These are phyloP conservation scores for Albatrellus ellisii DNA, from an alignment of 768 basidiomycete genomes.

Conservation along the genomic window DNA sequence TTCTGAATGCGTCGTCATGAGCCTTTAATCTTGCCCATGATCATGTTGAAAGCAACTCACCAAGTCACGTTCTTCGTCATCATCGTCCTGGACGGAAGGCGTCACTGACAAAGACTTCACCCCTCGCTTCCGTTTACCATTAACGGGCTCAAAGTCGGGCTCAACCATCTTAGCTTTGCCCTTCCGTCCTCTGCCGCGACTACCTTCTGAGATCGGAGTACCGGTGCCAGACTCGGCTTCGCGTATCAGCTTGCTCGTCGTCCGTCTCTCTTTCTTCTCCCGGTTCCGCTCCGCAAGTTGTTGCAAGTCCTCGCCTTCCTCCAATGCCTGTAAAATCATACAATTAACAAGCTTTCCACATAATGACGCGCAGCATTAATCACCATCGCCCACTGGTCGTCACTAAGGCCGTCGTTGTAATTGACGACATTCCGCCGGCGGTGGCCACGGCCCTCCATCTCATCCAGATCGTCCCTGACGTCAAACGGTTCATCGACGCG, in stretches of 20 bases:
- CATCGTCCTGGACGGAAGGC: conserved; percentile 60
- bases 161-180: conserved; percentile 40
- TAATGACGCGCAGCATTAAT: conserved; percentile 14
- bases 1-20: conserved; percentile 34
- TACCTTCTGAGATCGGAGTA: conserved; percentile 49
- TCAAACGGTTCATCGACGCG: conserved; percentile 75
- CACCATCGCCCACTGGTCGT: conserved; percentile 88
- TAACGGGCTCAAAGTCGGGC: conserved; percentile 21
- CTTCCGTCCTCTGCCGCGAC: conserved; percentile 42
- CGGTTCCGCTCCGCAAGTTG: conserved; percentile 55
- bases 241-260: conserved; percentile 33
- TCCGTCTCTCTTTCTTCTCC: conserved; percentile 45
- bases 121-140: conserved; percentile 64
- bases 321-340: conserved; percentile 38
- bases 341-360: neutral
- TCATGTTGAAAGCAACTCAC: conserved; percentile 25
- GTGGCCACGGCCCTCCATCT: conserved; percentile 72
- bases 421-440: conserved; percentile 73
- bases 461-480: conserved; percentile 43
- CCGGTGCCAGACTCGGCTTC: conserved; percentile 36
- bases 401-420: conserved; percentile 89
- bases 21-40: neutral
- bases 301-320: conserved; percentile 71
- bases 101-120: conserved; percentile 66
- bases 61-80: conserved; percentile 60